Evolutionary conservation across 2,329 filamentous ascomycete genomes (phyloP).

Genomic region (Rutstroemia sydowiana): DNA sequence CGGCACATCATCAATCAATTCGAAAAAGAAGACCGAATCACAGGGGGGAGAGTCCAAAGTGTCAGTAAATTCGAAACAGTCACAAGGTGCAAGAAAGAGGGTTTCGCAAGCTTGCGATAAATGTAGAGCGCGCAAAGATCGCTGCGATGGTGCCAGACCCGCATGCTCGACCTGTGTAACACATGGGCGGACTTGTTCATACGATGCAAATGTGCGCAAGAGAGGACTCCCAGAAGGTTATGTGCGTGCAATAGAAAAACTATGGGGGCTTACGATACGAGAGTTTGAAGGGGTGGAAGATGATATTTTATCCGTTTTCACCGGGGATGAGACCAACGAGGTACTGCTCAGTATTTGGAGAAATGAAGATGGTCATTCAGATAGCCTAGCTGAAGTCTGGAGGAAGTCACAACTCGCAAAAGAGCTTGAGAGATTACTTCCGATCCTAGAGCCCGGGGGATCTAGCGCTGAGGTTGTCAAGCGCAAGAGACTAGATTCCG

Average conservation of each 20-base stretch:
- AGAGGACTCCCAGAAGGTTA: constrained; percentile 75
- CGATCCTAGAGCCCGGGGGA: constrained; percentile 22
- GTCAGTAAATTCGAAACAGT: constrained; percentile 18
- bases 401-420: constrained; percentile 27
- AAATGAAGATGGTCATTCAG: constrained; percentile 21
- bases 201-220: constrained; percentile 67
- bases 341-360: constrained; percentile 23
- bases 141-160: constrained; percentile 54
- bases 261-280: constrained; percentile 47
- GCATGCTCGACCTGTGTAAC: constrained; percentile 53
- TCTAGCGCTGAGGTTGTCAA: constrained; percentile 18
- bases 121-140: constrained; percentile 48
- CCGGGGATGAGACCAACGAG: constrained; percentile 33
- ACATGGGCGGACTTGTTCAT: constrained; percentile 49
- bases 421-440: constrained; percentile 27
- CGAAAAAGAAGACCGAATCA: constrained; percentile 10
- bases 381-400: constrained; percentile 27
- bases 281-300: constrained; percentile 42
- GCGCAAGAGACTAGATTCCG: constrained; percentile 21
- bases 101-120: constrained; percentile 49
- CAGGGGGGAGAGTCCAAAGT: background rate
- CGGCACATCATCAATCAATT: background rate
- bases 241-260: constrained; percentile 62
- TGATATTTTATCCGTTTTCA: constrained; percentile 39
- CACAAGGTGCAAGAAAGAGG: constrained; percentile 25